These are phyloP conservation scores for Ramalina intermedia DNA, from an alignment of 495 filamentous ascomycete genomes.

Conservation along the genomic window DNA sequence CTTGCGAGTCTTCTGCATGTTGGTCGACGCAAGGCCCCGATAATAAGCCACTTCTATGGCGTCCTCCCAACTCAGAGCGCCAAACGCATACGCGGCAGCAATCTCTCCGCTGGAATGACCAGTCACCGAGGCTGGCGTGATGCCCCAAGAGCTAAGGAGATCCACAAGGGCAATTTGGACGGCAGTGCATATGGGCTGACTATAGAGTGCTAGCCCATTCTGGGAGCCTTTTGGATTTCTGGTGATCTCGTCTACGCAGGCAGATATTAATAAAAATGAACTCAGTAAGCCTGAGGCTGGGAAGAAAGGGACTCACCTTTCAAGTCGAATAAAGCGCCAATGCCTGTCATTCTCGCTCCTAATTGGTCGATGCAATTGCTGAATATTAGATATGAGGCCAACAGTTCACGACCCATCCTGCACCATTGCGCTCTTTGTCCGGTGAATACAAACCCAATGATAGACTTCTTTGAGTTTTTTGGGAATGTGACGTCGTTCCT, in stretches of 20 bases:
- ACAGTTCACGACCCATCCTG: constrained; percentile 35
- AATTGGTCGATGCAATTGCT: not conserved
- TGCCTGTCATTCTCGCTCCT: not conserved
- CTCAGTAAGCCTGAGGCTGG: constrained; percentile 1
- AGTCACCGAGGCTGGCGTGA: constrained; percentile 13
- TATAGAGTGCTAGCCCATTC: not conserved
- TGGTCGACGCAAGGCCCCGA: constrained; percentile 15
- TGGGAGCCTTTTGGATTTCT: not conserved
- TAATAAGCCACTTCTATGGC: constrained; percentile 18
- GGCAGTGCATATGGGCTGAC: constrained; percentile 8
- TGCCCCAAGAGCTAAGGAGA: constrained; percentile 8
- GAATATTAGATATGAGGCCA: not conserved
- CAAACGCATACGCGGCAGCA: constrained; percentile 22
- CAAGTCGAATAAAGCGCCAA: not conserved
- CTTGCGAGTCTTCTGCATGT: constrained; percentile 20
- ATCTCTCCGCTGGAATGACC: constrained; percentile 31
- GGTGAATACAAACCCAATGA: constrained; percentile 2
- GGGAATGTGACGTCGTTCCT: constrained; percentile 9
- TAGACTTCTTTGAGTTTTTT: not conserved
- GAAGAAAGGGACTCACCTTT: constrained; percentile 1
- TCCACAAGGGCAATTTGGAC: constrained; percentile 16
- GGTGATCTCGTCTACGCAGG: constrained; percentile 1
- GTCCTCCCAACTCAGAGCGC: constrained; percentile 1
- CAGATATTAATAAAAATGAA: not conserved
- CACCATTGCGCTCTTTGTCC: constrained; percentile 40